phyloP scores from a whole-genome alignment of 2,329 filamentous ascomycete species.

The Aschersonia sp. region DNA sequence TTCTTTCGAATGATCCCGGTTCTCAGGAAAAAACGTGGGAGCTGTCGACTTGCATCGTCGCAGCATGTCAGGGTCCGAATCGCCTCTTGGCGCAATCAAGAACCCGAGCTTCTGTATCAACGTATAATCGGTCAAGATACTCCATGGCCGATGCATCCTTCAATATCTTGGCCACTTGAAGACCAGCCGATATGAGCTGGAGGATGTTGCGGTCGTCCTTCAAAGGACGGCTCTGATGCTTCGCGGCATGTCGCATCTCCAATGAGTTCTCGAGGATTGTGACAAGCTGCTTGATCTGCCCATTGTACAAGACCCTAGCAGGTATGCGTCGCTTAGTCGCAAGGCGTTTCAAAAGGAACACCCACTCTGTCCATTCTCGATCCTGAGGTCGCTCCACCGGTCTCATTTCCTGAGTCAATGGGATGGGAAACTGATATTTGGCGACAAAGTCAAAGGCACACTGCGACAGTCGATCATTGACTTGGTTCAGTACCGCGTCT shows the following conservation, averaged over 20 bases:
- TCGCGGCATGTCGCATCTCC: constrained; percentile 75
- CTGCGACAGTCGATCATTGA: constrained; percentile 73
- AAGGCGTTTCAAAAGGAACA: constrained; percentile 70
- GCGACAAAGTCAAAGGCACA: constrained; percentile 85
- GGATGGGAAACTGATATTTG: constrained; percentile 82
- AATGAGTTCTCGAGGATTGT: constrained; percentile 79
- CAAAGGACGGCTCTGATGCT: constrained; percentile 66
- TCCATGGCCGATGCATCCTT: constrained; percentile 77
- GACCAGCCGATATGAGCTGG: constrained; percentile 74
- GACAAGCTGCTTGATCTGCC: constrained; percentile 83
- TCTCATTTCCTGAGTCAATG: constrained; percentile 68
- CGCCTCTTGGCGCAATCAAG: constrained; percentile 41
- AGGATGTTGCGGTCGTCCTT: constrained; percentile 84
- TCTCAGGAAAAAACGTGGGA: constrained; percentile 7
- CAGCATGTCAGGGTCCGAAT: constrained; percentile 15
- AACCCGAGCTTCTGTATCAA: constrained; percentile 67
- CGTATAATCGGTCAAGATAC: constrained; percentile 67
- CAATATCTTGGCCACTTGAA: constrained; percentile 76
- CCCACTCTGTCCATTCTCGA: constrained; percentile 86
- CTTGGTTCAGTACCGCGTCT: constrained; percentile 63
- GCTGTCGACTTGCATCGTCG: constrained; percentile 1
- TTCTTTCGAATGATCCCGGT: not conserved
- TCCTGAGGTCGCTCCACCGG: constrained; percentile 61
- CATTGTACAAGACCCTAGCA: constrained; percentile 70
- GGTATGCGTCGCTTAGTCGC: constrained; percentile 79